Conservation (phyloP, 2,329 filamentous ascomycete genomes). For the Fusarium setosum region DNA sequence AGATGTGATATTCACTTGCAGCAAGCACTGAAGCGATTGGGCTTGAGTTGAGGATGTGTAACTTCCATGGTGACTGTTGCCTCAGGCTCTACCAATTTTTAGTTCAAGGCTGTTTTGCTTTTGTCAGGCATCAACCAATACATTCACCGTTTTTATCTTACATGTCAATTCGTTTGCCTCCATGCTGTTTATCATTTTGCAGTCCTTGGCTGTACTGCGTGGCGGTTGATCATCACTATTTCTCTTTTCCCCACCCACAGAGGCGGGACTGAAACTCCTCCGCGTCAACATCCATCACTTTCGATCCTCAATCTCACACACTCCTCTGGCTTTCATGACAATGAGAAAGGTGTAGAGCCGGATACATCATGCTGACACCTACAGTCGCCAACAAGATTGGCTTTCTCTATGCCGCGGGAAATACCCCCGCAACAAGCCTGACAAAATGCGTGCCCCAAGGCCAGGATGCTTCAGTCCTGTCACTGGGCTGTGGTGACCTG, state of each 20-base stretch:
- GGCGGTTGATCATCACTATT: constrained; percentile 1
- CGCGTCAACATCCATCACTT: neutral
- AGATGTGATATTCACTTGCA: no score
- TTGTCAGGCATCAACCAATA: no score
- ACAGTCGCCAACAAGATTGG: constrained; percentile 45
- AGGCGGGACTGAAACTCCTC: neutral
- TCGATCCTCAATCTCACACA: neutral
- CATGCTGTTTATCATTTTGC: no score
- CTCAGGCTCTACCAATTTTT: no score
- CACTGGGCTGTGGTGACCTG: constrained; percentile 67
- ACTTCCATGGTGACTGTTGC: no score
- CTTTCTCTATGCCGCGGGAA: constrained; percentile 62
- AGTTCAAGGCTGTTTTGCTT: no score
- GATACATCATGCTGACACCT: constrained; percentile 51
- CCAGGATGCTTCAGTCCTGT: constrained; percentile 60
- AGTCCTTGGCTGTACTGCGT: no score
- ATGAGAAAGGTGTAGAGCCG: neutral
- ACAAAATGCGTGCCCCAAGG: constrained; percentile 60
- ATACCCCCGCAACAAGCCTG: constrained; percentile 64
- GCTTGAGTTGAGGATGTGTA: no score
- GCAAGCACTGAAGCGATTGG: no score
- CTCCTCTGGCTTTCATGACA: no score
- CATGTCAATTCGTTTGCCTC: no score
- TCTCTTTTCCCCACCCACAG: constrained; percentile 13
- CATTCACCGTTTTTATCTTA: no score